Evolutionary conservation across 1,284 basidiomycete species (phyloP), one percentile per base, ranked within the genome.

Genomic region (Ustilago crameri): DNA sequence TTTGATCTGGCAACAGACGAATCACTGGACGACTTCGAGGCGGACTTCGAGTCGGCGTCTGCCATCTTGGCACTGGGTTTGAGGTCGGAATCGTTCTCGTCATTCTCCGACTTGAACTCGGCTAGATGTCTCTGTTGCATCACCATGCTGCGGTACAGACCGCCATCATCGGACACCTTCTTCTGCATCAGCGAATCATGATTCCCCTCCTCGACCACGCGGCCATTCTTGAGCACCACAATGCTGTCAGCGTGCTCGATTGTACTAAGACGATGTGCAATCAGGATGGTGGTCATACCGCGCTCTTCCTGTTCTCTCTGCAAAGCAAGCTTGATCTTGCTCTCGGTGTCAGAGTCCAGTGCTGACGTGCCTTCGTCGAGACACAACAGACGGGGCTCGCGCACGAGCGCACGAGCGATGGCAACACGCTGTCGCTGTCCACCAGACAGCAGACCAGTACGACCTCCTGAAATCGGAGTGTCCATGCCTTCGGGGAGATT

Each of bases 401-500:
- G 64, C 10, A 83, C 70, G 2, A 83, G 67, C 3, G 81, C 81
- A 24, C 81, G 74, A 3, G 81, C 81, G 38, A 83, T 76, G 20
- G 80, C 79, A 44, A 83, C 61, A 20, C 81, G 64, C 52, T 82
- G 80, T 22, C 79, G 61, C 64, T 83, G 81, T 5, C 81, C 81
- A 22, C 81, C 81, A 0, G 74, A 77, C 9, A 83, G 63, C 5
- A 67, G 79, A 63, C 84, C 83, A 1, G 82, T 83, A 32, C 80
- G 76, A 15, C 84, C 84, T 14, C 84, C 84, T 15, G 77, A 67
- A 35, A 85, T 75, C 5, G 75, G 38, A 5, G 84, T 85, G 43
- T 85, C 77, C 60, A 85, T 76, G 9, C 84, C 84, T 22, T 83
- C 69, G 0, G 84, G 84, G 8, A 84, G 70, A n/a, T 73, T 76